Evolutionary conservation across 2,329 filamentous ascomycete species (phyloP), one percentile per base, ranked within the genome.

Genomic region (Xylaria sp.): DNA sequence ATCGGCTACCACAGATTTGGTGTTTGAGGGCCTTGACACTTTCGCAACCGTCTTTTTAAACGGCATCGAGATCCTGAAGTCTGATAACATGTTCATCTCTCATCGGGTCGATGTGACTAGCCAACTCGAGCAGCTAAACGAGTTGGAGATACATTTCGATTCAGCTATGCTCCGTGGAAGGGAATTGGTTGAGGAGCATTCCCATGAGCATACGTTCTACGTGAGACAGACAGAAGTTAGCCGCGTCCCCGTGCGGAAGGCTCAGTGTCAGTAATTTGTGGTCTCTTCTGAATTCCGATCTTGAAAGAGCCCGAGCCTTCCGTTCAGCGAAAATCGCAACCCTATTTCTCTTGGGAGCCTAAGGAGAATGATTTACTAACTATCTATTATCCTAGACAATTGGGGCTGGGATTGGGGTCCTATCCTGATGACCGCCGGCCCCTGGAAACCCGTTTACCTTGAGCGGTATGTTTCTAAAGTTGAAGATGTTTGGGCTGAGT

Each of bases 371-470:
- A 29, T 35, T 35, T 9, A 44, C 57, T 62, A 37, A 68, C 37
- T 35, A 1, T 29, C 47, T 18, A 62, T 23, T 6, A 27, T 2
- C 42, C 3, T 35, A 69, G 69, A 72, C 29, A 58, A 72, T 72
- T 92, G 88, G 88, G 89, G 90, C 4, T 92, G 90, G 90, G 90
- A 92, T 74, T 91, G 89, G 90, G 90, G 90, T 0, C 89, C 90
- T 0, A 83, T 90, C 6, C 73, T 91, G 60, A 84, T 89, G 77
- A 89, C 88, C 0, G 85, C 84, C 9, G 90, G 89, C 0, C 87
- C 89, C 2, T 94, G 92, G 91, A 86, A 87, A 69, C 86, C 89
- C 1, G 84, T 93, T 1, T 84, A 84, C 13, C 78, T 94, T 1
- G 91, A 94, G 77, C 84, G 85, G 0, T 93, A 91, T 68, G 77